Evolutionary conservation across 768 basidiomycete species (phyloP).

Genomic region (Pisolithus albus): DNA sequence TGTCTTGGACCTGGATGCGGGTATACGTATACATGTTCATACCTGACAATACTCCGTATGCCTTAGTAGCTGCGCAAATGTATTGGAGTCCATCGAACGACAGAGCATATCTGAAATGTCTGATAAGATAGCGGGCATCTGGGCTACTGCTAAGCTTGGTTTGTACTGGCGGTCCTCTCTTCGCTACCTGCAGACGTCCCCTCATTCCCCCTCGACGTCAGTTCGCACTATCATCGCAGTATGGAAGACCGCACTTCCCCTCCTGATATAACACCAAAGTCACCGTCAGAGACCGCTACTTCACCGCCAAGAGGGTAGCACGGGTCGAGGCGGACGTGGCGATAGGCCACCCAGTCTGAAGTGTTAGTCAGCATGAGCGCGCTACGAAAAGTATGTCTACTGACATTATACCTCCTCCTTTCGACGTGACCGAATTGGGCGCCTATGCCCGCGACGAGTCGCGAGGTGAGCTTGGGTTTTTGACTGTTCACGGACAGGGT

Average conservation of each 20-base stretch:
- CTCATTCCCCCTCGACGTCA: conserved; percentile 64
- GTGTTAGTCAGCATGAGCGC: conserved; percentile 8
- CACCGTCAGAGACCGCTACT: conserved; percentile 33
- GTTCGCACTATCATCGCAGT: conserved; percentile 72
- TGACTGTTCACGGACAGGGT: conserved; percentile 84
- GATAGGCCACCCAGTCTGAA: conserved; percentile 30
- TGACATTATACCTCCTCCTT: conserved; percentile 38
- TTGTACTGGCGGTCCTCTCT: conserved; percentile 35
- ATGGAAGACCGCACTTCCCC: too few species aligned
- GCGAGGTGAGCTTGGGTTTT: conserved; percentile 47
- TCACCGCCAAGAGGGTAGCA: conserved; percentile 29
- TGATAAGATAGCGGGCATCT: too few species aligned
- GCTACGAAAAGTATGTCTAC: conserved; percentile 13
- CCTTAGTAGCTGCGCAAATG: too few species aligned
- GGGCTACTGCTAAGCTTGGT: too few species aligned
- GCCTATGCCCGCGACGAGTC: too few species aligned
- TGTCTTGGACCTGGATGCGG: too few species aligned
- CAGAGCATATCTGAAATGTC: too few species aligned
- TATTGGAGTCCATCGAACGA: too few species aligned
- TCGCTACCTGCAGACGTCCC: conserved; percentile 57
- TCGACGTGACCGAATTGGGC: conserved; percentile 41
- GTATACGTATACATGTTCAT: too few species aligned
- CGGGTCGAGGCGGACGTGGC: conserved; percentile 13
- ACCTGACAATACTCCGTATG: too few species aligned
- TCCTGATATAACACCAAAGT: conserved; percentile 28